phyloP scores from a whole-genome alignment of 2,329 filamentous ascomycete species.

The Rosellinia necatrix region DNA sequence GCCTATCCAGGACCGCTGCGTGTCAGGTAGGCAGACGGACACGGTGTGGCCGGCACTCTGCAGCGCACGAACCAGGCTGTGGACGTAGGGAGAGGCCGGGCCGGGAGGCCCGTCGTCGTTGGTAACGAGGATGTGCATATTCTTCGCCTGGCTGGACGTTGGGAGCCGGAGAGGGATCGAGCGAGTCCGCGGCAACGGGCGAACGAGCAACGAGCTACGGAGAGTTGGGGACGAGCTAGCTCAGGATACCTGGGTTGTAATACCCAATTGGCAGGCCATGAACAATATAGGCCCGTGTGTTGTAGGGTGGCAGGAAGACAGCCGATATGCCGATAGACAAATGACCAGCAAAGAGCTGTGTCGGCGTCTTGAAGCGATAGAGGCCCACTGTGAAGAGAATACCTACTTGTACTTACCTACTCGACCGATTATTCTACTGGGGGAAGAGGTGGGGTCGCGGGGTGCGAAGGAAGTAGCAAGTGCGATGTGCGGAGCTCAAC shows the following conservation, averaged over 20 bases:
- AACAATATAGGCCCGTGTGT: no score
- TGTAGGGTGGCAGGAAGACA: no score
- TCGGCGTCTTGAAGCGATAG: no score
- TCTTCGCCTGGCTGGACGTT: slow-evolving; percentile 25
- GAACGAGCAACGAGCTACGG: no score
- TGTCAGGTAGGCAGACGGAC: slow-evolving; percentile 87
- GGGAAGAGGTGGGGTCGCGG: slow-evolving; percentile 6
- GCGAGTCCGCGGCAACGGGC: no score
- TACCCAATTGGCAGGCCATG: slow-evolving; percentile 12
- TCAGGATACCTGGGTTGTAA: background rate
- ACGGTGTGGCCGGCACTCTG: slow-evolving; percentile 81
- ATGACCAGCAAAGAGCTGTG: no score
- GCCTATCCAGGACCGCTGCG: slow-evolving; percentile 95
- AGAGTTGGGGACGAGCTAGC: no score
- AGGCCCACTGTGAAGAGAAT: no score
- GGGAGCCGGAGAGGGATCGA: background rate
- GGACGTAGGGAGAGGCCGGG: slow-evolving; percentile 77
- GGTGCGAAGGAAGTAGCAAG: slow-evolving; percentile 2
- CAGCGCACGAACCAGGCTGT: slow-evolving; percentile 72
- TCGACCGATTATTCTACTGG: no score
- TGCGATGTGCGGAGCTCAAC: slow-evolving; percentile 24
- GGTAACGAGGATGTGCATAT: slow-evolving; percentile 68
- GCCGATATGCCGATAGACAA: no score
- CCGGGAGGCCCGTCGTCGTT: slow-evolving; percentile 86
- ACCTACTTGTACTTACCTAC: no score